phyloP scores from a whole-genome alignment of 2,329 filamentous ascomycete genomes.

The Cordyceps farinosa region DNA sequence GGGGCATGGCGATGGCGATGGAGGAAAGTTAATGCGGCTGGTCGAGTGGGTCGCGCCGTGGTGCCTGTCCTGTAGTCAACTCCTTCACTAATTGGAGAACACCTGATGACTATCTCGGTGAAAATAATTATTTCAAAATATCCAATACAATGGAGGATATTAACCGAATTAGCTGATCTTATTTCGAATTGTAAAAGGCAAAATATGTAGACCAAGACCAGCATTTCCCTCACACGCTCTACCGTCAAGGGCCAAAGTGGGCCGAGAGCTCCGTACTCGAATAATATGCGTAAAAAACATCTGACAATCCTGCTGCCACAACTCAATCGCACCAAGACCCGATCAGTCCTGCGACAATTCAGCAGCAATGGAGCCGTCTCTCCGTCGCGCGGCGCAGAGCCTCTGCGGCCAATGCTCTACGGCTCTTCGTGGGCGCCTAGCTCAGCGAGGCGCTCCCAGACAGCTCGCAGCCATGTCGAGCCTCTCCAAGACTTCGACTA shows the following conservation, averaged over 20 bases:
- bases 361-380: slow-evolving; percentile 36
- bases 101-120: not conserved
- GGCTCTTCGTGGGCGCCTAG: slow-evolving; percentile 29
- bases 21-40: slow-evolving; percentile 20
- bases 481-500: slow-evolving; percentile 3
- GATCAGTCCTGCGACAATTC: not conserved
- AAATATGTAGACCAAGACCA: not conserved
- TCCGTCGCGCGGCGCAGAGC: slow-evolving; percentile 38
- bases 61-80: not conserved
- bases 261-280: slow-evolving; percentile 1
- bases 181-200: not conserved
- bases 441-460: not conserved
- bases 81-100: not conserved
- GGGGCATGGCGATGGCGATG: not conserved
- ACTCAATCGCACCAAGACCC: slow-evolving; percentile 20
- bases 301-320: slow-evolving; percentile 5
- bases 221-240: not conserved
- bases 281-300: slow-evolving; percentile 13
- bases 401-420: slow-evolving; percentile 41
- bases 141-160: not conserved
- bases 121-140: not conserved
- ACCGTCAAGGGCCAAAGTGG: not conserved
- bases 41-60: slow-evolving; percentile 4
- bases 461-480: slow-evolving; percentile 15
- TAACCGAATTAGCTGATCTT: not conserved